Conservation (phyloP, 192 early-diverging fungal species). For the Jimgerdemannia lactiflua region DNA sequence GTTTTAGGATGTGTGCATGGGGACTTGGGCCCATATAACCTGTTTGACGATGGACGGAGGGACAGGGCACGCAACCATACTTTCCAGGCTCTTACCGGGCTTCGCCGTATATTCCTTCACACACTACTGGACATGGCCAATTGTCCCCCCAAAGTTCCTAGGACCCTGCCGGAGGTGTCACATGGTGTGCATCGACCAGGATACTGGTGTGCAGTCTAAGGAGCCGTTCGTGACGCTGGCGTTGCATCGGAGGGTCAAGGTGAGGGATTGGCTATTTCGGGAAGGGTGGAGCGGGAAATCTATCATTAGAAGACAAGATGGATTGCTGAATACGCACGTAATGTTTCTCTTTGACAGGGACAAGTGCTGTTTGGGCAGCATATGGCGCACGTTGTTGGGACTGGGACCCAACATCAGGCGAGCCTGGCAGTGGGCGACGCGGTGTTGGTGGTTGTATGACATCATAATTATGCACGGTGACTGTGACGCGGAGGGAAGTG, state of each 20-base stretch:
- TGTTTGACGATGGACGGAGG: background rate
- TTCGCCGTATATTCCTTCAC: too few species aligned
- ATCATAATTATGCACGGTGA: background rate
- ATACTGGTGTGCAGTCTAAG: constrained; percentile 49
- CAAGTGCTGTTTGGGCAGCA: constrained; percentile 50
- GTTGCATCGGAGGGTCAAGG: constrained; percentile 36
- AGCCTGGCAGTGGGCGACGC: background rate
- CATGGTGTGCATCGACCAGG: constrained; percentile 73
- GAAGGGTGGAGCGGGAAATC: too few species aligned
- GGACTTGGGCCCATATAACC: background rate
- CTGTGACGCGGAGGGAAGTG: background rate
- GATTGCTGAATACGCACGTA: background rate
- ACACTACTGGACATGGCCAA: too few species aligned
- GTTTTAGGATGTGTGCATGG: too few species aligned
- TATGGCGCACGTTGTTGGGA: constrained; percentile 32
- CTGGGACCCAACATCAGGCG: too few species aligned
- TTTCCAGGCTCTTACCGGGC: too few species aligned
- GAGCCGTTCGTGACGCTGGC: constrained; percentile 65
- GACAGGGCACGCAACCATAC: too few species aligned
- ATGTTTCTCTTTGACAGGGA: constrained; percentile 18
- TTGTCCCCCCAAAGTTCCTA: constrained; percentile 24
- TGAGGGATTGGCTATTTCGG: constrained; percentile 8
- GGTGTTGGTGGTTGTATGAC: background rate
- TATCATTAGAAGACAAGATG: background rate
- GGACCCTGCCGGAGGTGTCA: constrained; percentile 71